Base-by-base conservation (phyloP, 345 rosid species). In the Laguncularia racemosa region DNA sequence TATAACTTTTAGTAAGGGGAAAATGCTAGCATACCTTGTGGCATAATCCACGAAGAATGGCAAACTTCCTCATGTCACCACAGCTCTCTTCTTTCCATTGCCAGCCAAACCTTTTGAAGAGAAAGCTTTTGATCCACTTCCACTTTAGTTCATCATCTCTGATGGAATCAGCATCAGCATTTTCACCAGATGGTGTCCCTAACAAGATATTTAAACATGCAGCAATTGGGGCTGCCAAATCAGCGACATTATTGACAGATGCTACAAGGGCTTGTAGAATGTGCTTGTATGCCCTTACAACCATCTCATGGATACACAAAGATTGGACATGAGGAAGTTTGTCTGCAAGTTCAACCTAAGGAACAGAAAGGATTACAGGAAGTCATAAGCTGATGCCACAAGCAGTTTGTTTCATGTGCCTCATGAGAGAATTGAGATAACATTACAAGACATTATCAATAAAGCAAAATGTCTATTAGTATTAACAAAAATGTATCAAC, bases 321-420 rank as follows among this genome's bases (percentile, higher is more conserved):
- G 89, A 89, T 72, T 85, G 90, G 71, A 92, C 93, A 65, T 92
- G 98, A 66, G 98, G 97, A 57, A 92, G 89, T 68, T 83, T 92
- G 45, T 86, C 98, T 56, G 97, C 95, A 55, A 92, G 81, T 68
- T 86, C 97, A 60, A 86, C 97, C 98, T 92, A 76, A 21, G 26
- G 20, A 50, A 61, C 46, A 38, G 46, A 50, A 69, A 9, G 2
- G 19, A 46, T 21, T 5, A 0, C 14, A 47, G 49, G 16, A 62
- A 52, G 44, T 40, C 47, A n/a, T 16, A 4, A 15, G 20, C 16
- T 17, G 9, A 18, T 14, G 3, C 16, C 2, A 13, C 14, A 57
- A 44, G 11, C 26, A 18, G 13, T 13, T 57, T 44, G 20, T 23
- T 16, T 46, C 12, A 4, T 5, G 45, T 20, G 55, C 55, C 5